These are phyloP conservation scores for Amanita polypyramis DNA, from an alignment of 768 basidiomycete genomes.

Conservation along the genomic window DNA sequence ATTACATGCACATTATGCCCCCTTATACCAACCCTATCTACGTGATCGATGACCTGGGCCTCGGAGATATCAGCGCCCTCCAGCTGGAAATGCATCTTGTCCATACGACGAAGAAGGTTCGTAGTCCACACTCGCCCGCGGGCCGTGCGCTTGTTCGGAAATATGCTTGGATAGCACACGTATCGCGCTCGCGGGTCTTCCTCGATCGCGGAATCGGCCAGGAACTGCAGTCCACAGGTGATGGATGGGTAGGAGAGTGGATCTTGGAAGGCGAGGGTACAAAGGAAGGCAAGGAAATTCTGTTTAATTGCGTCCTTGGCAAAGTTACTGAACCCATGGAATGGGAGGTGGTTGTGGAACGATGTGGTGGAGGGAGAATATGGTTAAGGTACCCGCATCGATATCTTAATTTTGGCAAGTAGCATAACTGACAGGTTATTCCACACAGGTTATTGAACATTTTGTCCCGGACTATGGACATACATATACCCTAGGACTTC, in stretches of 20 bases:
- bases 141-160: slow-evolving; percentile 52
- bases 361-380: slow-evolving; percentile 43
- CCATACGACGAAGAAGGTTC: slow-evolving; percentile 33
- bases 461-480: not conserved
- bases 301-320: slow-evolving; percentile 46
- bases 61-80: slow-evolving; percentile 18
- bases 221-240: slow-evolving; percentile 23
- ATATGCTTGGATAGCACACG: slow-evolving; percentile 55
- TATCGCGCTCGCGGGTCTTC: slow-evolving; percentile 12
- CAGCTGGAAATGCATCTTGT: slow-evolving; percentile 38
- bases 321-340: slow-evolving; percentile 17
- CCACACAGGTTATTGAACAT: slow-evolving; percentile 1
- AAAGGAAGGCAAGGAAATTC: slow-evolving; percentile 43
- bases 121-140: slow-evolving; percentile 48
- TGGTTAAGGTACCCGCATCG: slow-evolving; percentile 47
- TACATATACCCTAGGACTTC: not conserved
- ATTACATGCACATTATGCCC: slow-evolving; percentile 59
- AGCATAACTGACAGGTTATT: not conserved
- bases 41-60: slow-evolving; percentile 24
- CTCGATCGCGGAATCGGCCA: not conserved
- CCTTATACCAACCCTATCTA: slow-evolving; percentile 26
- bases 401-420: not conserved
- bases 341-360: slow-evolving; percentile 55
- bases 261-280: slow-evolving; percentile 74
- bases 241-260: slow-evolving; percentile 74